These are phyloP conservation scores for Colletotrichum sojae DNA, from an alignment of 2,329 filamentous ascomycete species.

Conservation along the genomic window DNA sequence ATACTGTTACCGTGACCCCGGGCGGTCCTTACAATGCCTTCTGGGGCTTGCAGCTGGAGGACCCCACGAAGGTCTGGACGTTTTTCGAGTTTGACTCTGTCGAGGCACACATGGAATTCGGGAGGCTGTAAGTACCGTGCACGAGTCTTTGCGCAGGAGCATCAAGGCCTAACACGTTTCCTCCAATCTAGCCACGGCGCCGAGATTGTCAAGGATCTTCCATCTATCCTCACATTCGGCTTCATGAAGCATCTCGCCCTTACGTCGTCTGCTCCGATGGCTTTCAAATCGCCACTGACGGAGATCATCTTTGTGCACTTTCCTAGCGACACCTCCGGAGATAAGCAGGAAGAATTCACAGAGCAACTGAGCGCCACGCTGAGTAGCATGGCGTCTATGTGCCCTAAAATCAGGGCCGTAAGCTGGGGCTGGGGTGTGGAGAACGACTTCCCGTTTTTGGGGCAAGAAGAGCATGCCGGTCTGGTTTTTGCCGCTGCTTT, in stretches of 20 bases:
- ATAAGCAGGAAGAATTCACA: constrained; percentile 3
- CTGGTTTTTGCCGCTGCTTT: neutral
- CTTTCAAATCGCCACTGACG: constrained; percentile 40
- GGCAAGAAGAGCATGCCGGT: neutral
- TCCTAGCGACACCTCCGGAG: constrained; percentile 22
- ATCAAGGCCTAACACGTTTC: neutral
- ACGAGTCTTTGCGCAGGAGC: neutral
- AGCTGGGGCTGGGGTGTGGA: constrained; percentile 20
- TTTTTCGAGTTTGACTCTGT: constrained; percentile 47
- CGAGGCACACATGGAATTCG: constrained; percentile 44
- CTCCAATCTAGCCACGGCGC: constrained; percentile 31
- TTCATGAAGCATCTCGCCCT: constrained; percentile 44
- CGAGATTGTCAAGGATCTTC: constrained; percentile 42
- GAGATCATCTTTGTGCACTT: constrained; percentile 41
- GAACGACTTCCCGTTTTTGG: constrained; percentile 13
- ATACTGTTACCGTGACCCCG: constrained; percentile 33
- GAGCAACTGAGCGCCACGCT: constrained; percentile 31
- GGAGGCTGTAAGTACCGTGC: constrained; percentile 38
- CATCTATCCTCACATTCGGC: constrained; percentile 39
- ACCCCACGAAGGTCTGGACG: constrained; percentile 43
- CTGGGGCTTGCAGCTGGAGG: constrained; percentile 43
- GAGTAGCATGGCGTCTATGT: neutral
- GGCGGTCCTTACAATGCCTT: constrained; percentile 43
- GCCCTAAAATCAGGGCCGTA: neutral
- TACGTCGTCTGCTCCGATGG: constrained; percentile 33